Conservation (phyloP, 257 asterid genomes). For the Solanum chilense region DNA sequence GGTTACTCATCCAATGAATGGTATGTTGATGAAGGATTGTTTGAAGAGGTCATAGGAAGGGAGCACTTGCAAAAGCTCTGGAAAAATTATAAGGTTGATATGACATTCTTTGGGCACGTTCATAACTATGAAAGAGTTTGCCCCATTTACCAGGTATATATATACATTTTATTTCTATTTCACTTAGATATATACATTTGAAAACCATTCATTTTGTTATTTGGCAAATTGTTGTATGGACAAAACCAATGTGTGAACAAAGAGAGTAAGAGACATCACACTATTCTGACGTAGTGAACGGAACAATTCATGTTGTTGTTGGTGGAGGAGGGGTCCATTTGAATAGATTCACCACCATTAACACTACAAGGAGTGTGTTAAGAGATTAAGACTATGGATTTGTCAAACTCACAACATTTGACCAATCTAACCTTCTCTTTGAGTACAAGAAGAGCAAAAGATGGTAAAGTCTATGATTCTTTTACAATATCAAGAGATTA, state of each 20-base stretch:
- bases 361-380: background rate
- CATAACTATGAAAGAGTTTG: no score
- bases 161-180: no score
- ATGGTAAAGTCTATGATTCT: background rate
- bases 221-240: background rate
- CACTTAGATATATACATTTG: background rate
- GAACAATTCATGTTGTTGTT: constrained; percentile 33
- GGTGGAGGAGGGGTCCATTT: constrained; percentile 51
- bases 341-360: background rate
- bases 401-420: background rate
- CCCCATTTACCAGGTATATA: no score
- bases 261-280: constrained; percentile 13
- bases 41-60: no score
- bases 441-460: background rate
- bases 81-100: no score
- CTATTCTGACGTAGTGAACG: constrained; percentile 36
- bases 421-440: background rate
- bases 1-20: no score
- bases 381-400: background rate
- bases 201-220: background rate
- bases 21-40: no score
- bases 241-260: constrained; percentile 50
- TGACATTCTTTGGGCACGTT: no score
- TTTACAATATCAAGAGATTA: background rate
- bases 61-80: no score